Evolutionary conservation across 306 rosid genomes (phyloP).

Genomic region (Castanea crenata): DNA sequence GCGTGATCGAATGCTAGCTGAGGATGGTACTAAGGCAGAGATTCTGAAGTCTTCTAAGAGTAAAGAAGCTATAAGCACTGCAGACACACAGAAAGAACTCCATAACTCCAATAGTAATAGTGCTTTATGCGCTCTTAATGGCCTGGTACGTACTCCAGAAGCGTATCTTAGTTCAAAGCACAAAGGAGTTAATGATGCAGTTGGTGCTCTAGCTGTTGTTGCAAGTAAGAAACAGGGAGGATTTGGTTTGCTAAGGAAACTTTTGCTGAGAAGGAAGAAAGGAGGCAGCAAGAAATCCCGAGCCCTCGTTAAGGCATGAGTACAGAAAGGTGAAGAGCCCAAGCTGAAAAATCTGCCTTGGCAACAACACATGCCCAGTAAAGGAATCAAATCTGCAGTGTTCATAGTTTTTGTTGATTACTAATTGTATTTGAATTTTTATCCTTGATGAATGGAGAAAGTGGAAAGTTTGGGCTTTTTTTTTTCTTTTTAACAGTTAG

Average conservation of each 20-base stretch:
- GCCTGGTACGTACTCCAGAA: constrained; percentile 17
- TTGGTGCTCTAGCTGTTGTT: constrained; percentile 43
- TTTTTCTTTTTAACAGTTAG: not conserved
- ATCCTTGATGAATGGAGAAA: constrained; percentile 15
- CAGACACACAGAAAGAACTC: constrained; percentile 26
- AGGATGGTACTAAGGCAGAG: constrained; percentile 43
- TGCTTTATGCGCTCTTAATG: constrained; percentile 20
- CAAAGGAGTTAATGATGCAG: constrained; percentile 25
- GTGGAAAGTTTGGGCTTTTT: constrained; percentile 21
- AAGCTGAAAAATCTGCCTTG: not conserved
- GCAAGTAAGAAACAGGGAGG: constrained; percentile 48
- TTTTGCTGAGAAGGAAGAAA: constrained; percentile 52
- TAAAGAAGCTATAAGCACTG: constrained; percentile 23
- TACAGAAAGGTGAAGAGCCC: constrained; percentile 3
- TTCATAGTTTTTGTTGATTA: not conserved
- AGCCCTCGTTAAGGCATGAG: constrained; percentile 31
- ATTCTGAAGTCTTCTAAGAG: constrained; percentile 15
- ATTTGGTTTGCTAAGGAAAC: constrained; percentile 59
- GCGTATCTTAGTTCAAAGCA: constrained; percentile 25
- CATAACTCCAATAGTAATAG: constrained; percentile 30
- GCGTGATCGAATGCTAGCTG: constrained; percentile 58
- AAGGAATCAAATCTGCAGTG: not conserved
- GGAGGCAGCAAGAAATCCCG: constrained; percentile 39
- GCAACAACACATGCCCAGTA: not conserved
- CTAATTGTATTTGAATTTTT: constrained; percentile 6